Conservation (phyloP, 2,329 filamentous ascomycete genomes). For the Fusarium tricinctum region DNA sequence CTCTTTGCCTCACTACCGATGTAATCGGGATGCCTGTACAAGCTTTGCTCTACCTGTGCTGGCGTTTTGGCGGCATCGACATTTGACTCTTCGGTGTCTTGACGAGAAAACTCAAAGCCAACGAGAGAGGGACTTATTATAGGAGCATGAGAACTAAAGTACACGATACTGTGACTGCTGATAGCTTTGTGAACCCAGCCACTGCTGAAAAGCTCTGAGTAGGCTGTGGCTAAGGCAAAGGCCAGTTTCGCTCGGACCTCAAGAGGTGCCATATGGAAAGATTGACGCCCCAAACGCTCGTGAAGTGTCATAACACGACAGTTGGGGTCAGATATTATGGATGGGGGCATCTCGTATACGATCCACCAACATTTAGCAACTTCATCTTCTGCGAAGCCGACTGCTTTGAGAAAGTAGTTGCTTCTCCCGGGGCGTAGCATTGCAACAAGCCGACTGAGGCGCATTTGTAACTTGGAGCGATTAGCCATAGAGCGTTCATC, state of each 20-base stretch:
- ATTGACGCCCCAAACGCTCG: background rate
- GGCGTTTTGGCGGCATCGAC: background rate
- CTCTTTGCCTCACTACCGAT: background rate
- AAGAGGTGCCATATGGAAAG: background rate
- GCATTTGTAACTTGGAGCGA: background rate
- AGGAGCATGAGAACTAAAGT: background rate
- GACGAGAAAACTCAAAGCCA: background rate
- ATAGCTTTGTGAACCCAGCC: constrained; percentile 8
- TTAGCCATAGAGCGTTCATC: background rate
- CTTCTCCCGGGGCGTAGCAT: background rate
- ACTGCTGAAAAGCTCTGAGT: background rate
- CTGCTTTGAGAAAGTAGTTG: background rate
- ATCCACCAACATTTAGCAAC: background rate
- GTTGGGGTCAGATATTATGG: accelerated
- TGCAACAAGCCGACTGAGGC: accelerated
- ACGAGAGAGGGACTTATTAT: background rate
- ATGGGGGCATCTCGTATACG: background rate
- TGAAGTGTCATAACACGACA: background rate
- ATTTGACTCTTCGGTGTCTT: background rate
- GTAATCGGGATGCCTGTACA: background rate
- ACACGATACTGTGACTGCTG: background rate
- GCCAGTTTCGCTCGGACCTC: background rate
- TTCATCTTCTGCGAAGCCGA: background rate
- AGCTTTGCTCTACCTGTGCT: background rate
- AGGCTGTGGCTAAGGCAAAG: background rate